Evolutionary conservation across 495 filamentous ascomycete genomes (phyloP).

Genomic region (Podospora comata): DNA sequence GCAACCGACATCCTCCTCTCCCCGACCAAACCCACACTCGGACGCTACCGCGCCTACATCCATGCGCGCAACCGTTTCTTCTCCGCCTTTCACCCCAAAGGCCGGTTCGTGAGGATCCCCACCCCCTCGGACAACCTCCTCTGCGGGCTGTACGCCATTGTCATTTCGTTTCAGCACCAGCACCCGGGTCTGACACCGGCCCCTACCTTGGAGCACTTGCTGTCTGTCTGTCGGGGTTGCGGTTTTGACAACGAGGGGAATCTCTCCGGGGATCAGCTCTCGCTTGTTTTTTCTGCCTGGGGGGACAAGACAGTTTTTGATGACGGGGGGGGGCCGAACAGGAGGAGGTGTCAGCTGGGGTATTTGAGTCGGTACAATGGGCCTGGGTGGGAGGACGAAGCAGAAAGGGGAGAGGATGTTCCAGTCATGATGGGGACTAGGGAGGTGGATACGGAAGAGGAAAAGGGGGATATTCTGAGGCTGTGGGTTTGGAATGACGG

Average conservation of each 20-base stretch:
- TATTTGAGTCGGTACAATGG: slow-evolving; percentile 19
- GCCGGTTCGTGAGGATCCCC: slow-evolving; percentile 16
- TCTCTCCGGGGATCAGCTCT: slow-evolving; percentile 18
- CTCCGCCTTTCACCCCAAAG: slow-evolving; percentile 19
- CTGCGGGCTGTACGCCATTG: slow-evolving; percentile 23
- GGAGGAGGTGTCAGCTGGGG: slow-evolving; percentile 22
- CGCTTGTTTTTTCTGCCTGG: slow-evolving; percentile 19
- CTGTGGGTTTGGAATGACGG: slow-evolving; percentile 31
- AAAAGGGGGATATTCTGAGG: slow-evolving; percentile 21
- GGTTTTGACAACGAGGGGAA: slow-evolving; percentile 11
- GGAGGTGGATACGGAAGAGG: slow-evolving; percentile 18
- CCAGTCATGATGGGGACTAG: slow-evolving; percentile 26
- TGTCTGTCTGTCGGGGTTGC: not conserved
- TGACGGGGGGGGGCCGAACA: not conserved
- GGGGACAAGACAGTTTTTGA: slow-evolving; percentile 7
- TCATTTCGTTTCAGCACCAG: slow-evolving; percentile 16
- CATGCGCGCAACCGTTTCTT: slow-evolving; percentile 25
- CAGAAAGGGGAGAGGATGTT: not conserved
- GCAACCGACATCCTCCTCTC: slow-evolving; percentile 24
- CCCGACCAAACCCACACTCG: slow-evolving; percentile 2
- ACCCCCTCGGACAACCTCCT: slow-evolving; percentile 22
- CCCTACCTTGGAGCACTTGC: slow-evolving; percentile 16
- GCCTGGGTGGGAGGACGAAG: not conserved
- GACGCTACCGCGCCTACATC: slow-evolving; percentile 19
- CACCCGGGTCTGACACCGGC: not conserved